A percentile compares a stretch with the other conserved stretches of the same genome.
These are phyloP conservation scores for Parsonsia alboflavescens DNA, from an alignment of 257 asterid species.

Conservation along the genomic window DNA sequence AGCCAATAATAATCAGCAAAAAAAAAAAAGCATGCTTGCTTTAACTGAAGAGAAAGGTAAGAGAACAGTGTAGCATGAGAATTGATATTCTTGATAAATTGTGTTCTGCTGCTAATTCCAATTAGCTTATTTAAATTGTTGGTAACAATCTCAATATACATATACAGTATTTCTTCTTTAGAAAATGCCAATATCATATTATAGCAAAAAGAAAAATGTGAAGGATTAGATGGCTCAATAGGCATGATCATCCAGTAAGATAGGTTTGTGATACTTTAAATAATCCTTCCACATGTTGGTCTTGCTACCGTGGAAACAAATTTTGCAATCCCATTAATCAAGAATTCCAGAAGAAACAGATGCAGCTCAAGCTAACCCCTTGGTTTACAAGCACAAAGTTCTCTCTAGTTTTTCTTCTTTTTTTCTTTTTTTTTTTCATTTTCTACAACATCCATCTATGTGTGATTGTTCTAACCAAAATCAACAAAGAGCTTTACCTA, in stretches of 20 bases:
- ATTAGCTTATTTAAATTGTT: not conserved
- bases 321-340: not conserved
- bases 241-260: not conserved
- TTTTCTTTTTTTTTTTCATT: too few species aligned
- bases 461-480: too few species aligned
- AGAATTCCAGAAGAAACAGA: not conserved
- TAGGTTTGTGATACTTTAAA: not conserved
- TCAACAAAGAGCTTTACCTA: not conserved
- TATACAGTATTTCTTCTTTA: not conserved
- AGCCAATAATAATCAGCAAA: not conserved
- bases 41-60: not conserved
- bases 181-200: not conserved
- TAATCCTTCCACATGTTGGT: not conserved
- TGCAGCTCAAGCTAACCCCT: not conserved
- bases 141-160: not conserved
- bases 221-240: not conserved
- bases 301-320: not conserved
- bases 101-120: not conserved
- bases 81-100: not conserved
- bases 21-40: not conserved
- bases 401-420: not conserved
- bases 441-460: not conserved
- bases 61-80: not conserved
- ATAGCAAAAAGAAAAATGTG: not conserved
- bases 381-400: not conserved